Evolutionary conservation across 768 basidiomycete genomes (phyloP).

Genomic region (Kwoniella bestiolae): DNA sequence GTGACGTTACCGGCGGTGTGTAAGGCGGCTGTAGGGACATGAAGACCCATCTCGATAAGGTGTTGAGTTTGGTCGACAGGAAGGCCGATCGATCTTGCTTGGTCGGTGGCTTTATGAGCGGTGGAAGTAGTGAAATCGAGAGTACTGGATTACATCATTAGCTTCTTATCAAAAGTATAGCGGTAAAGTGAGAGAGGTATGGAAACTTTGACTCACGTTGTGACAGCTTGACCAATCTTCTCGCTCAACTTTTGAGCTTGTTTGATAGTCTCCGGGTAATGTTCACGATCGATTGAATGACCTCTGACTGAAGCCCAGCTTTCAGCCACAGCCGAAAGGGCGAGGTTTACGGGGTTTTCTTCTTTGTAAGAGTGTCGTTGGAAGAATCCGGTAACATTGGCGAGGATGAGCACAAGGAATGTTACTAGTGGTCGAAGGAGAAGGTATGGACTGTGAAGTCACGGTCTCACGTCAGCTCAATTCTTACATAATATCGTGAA

Average conservation of each 20-base stretch:
- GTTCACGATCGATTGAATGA: slow-evolving; percentile 13
- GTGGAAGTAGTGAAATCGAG: slow-evolving; percentile 1
- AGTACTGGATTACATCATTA: background rate
- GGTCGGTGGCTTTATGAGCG: slow-evolving; percentile 2
- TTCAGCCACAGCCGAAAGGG: slow-evolving; percentile 33
- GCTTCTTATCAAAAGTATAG: background rate
- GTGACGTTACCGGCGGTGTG: slow-evolving; percentile 12
- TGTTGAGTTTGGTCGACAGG: slow-evolving; percentile 18
- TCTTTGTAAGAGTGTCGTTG: slow-evolving; percentile 19
- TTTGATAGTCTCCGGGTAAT: slow-evolving; percentile 18
- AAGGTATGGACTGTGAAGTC: slow-evolving; percentile 26
- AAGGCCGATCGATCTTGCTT: slow-evolving; percentile 14
- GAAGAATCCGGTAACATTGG: slow-evolving; percentile 29
- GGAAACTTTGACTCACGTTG: background rate
- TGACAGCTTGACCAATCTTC: slow-evolving; percentile 16
- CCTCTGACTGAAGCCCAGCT: slow-evolving; percentile 13
- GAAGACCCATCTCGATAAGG: slow-evolving; percentile 16
- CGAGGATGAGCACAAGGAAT: slow-evolving; percentile 25
- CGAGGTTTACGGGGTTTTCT: slow-evolving; percentile 18
- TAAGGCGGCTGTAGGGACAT: slow-evolving; percentile 1
- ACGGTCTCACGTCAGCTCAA: background rate
- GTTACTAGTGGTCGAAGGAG: slow-evolving; percentile 34
- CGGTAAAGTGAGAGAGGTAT: background rate
- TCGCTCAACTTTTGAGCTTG: slow-evolving; percentile 30
- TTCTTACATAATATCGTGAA: too few species aligned